Base-by-base conservation (phyloP, 331 rosid species). In the Saraca asoca region DNA sequence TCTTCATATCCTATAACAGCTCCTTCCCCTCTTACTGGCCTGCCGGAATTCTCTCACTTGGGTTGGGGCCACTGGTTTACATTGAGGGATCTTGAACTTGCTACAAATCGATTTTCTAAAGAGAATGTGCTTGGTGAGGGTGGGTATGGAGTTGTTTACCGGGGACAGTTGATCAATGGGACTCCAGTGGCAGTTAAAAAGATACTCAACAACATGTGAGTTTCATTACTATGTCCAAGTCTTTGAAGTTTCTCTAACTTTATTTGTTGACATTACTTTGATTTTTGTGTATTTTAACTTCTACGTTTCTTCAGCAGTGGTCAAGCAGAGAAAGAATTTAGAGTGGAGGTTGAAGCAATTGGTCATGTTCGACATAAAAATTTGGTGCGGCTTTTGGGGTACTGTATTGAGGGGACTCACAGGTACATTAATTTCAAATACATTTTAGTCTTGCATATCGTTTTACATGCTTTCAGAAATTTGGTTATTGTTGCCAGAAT, bases 11-110 rank as follows among this genome's bases (percentile, higher is more conserved):
- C 95, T 58, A 66, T 81, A 57, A 74, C 88, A 13, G 91, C 85
- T 29, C 90, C 90, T 59, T 89, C 98, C 51, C 98, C 98, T 41
- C 75, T 91, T 4, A 62, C 74, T 52, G 98, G 95, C 51, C 85
- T 91, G 68, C 95, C 96, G 5, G 98, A 91, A 38, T 91, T 91
- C 78, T 89, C 98, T 6, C 98, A 83, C 80, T 78, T 91, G 71
- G 98, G 98, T 64, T 89, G 96, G 96, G 96, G 96, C 52, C 96
- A 89, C 75, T 89, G 96, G 96, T 89, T 89, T 83, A 91, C 95
- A 39, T 68, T 92, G 70, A 79, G 98, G 81, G 98, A 92, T 76
- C 96, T 92, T 66, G 93, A 89, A 62, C 86, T 82, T 49, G 98
- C 96, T 18, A 92, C 98, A 7, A 89, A 70, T 58, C 85, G 88